phyloP scores from a whole-genome alignment of 164 flowering plant genomes.

The Hamamelis virginiana region DNA sequence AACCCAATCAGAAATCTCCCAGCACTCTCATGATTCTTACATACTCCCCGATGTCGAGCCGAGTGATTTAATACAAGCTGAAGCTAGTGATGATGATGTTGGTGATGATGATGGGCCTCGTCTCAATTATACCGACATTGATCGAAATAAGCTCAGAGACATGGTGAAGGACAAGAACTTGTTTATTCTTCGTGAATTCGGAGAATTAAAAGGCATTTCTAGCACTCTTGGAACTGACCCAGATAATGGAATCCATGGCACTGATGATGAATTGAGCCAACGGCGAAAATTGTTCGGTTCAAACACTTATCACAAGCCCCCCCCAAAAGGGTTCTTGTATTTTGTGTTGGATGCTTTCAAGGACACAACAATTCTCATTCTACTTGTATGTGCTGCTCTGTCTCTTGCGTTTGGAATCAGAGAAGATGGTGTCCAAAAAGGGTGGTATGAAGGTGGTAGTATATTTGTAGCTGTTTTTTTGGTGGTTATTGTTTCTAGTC shows the following conservation, averaged over 20 bases:
- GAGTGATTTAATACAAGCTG: background rate
- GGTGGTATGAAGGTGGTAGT: slow-evolving; percentile 22
- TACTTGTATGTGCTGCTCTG: slow-evolving; percentile 16
- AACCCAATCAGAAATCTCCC: background rate
- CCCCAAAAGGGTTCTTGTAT: slow-evolving; percentile 7
- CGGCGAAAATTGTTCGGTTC: slow-evolving; percentile 9
- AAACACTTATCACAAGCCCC: slow-evolving; percentile 8
- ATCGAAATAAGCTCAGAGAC: slow-evolving; percentile 25
- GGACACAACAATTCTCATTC: slow-evolving; percentile 12
- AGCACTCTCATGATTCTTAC: slow-evolving; percentile 3
- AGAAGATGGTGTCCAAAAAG: slow-evolving; percentile 11
- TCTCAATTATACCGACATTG: background rate
- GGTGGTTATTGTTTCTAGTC: slow-evolving; percentile 6
- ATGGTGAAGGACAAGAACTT: slow-evolving; percentile 40
- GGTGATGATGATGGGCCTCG: too few species aligned
- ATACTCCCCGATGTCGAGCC: slow-evolving; percentile 16
- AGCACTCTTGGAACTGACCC: background rate
- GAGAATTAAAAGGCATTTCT: slow-evolving; percentile 43
- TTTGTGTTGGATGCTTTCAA: slow-evolving; percentile 16
- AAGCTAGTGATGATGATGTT: too few species aligned
- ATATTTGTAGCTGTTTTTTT: slow-evolving; percentile 15
- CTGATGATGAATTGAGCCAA: background rate
- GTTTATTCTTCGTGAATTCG: slow-evolving; percentile 23
- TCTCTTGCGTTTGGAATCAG: slow-evolving; percentile 18
- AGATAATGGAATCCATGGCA: background rate